Evolutionary conservation across 2,329 filamentous ascomycete species (phyloP).

Genomic region (Aspergillus quadricinctus): DNA sequence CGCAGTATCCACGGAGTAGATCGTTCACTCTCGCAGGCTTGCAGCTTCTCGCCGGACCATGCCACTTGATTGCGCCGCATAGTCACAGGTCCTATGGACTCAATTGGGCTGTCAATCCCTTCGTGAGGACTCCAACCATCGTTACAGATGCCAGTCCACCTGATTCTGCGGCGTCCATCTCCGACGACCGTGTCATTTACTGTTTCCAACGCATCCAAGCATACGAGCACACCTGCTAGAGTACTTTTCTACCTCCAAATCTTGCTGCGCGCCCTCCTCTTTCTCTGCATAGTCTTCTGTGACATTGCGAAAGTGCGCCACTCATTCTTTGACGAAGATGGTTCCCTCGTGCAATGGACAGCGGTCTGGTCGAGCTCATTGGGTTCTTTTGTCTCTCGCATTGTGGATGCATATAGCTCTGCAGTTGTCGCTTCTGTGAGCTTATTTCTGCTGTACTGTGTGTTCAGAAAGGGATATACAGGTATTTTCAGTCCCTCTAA

Average conservation of each 20-base stretch:
- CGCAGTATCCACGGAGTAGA: no score
- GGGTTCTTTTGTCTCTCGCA: conserved; percentile 29
- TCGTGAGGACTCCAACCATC: background rate
- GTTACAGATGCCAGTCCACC: conserved; percentile 55
- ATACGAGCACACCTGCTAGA: conserved; percentile 44
- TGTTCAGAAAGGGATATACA: conserved; percentile 48
- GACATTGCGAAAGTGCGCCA: conserved; percentile 31
- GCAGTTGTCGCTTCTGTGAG: conserved; percentile 38
- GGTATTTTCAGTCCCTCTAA: conserved; percentile 34
- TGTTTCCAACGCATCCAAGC: conserved; percentile 70
- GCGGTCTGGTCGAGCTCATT: conserved; percentile 31
- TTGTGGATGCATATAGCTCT: conserved; percentile 40
- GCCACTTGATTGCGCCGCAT: background rate
- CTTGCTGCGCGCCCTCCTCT: conserved; percentile 43
- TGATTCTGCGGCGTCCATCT: conserved; percentile 54
- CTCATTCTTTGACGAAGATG: conserved; percentile 24
- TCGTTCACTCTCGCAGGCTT: background rate
- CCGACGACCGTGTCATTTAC: conserved; percentile 90
- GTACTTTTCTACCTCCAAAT: conserved; percentile 42
- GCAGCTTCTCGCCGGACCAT: background rate
- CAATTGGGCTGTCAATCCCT: background rate
- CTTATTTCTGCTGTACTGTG: conserved; percentile 39
- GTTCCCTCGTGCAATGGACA: conserved; percentile 24
- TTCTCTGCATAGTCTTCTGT: conserved; percentile 37
- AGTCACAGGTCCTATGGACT: background rate